Evolutionary conservation across 2,329 filamentous ascomycete species (phyloP), one percentile per base, ranked within the genome.

Genomic region (Parastagonospora nodorum): DNA sequence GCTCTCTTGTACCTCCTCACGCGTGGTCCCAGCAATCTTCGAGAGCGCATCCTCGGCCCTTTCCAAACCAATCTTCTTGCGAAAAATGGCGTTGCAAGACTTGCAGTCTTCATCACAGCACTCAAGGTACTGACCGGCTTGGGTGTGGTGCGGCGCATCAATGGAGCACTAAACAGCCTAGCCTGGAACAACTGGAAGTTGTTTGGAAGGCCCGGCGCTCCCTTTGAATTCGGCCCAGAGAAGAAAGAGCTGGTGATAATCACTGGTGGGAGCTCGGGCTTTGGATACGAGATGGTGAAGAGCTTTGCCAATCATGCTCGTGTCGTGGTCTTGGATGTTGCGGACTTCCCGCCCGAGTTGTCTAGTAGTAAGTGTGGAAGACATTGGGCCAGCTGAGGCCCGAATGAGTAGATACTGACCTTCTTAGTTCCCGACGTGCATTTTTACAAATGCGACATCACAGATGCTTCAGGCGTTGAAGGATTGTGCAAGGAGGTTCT

Each of bases 121-220:
- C 54, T 70, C 27, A 69, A 69, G 48, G 27, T 61, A 12, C 50
- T 67, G 2, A 57, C 64, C 10, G 49, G 51, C 1, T 24, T 62
- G 5, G 60, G 61, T 2, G 44, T 66, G 4, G 33, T 55, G 9
- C 59, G 48, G n/a, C 53, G 53, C 11, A 47, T 60, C 15, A 66
- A 63, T 33, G 15, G 41, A 14, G 55, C 50, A 0, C 38, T 68
- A 29, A 67, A 66, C 32, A 30, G 52, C 2, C 37, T 64, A 29
- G 67, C 67, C 8, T 57, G 61, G 45, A 68, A 77, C 61, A 73
- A 75, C 48, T 77, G 74, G 69, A 47, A 73, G 67, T 45, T 45
- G 1, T 42, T 68, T 2, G 39, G 52, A 2, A 56, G 72, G 66
- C 53, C 42, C 11, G 62, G 64, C 4, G 54, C 54, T 12, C 45